These are phyloP conservation scores for Cornus kousa DNA, from an alignment of 148 eudicot species.

Conservation along the genomic window DNA sequence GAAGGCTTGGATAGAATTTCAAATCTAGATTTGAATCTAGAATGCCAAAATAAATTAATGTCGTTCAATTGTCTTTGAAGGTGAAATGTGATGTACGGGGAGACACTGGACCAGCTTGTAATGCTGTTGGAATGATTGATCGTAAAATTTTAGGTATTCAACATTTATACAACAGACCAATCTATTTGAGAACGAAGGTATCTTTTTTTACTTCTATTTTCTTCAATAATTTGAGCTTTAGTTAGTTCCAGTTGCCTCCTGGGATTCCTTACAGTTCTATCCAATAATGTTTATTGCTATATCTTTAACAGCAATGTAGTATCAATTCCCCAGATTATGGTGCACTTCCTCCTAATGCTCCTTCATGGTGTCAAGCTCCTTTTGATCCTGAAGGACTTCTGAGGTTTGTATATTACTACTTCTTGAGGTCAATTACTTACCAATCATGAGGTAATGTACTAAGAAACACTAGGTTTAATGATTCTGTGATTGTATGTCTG, in stretches of 20 bases:
- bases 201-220: neutral
- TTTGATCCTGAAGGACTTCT: conserved; percentile 30
- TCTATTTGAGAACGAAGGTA: conserved; percentile 19
- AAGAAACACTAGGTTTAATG: neutral
- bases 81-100: conserved; percentile 30
- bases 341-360: conserved; percentile 25
- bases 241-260: neutral
- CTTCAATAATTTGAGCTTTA: neutral
- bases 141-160: conserved; percentile 21
- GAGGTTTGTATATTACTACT: conserved; percentile 16
- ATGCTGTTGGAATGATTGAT: conserved; percentile 28
- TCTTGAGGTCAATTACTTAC: neutral
- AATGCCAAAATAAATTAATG: neutral
- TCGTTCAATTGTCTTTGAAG: neutral
- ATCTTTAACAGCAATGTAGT: conserved; percentile 19
- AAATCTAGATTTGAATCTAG: neutral
- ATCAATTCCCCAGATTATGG: conserved; percentile 25
- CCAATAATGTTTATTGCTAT: conserved; percentile 4
- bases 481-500: neutral
- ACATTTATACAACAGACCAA: conserved; percentile 18
- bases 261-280: neutral
- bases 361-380: conserved; percentile 31
- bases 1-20: neutral
- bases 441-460: neutral
- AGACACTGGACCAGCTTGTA: conserved; percentile 29